A percentile compares a stretch with the other conserved stretches of the same genome.
phyloP scores from a whole-genome alignment of 805 yeast species.

The Groenewaldozyma tartarivorans region DNA sequence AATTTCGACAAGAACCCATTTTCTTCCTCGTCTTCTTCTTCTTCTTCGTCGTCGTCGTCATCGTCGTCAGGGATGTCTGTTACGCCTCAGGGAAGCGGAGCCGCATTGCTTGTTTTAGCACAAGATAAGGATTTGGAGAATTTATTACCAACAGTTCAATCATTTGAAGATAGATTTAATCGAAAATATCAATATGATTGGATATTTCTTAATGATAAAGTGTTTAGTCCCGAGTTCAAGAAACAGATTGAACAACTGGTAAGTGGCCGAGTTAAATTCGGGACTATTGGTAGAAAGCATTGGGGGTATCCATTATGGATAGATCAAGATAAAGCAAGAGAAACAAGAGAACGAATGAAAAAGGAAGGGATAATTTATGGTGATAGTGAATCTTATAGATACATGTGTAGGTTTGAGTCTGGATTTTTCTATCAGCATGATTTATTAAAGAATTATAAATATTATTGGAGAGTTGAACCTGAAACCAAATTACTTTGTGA shows the following conservation, averaged over 20 bases:
- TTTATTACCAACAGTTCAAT: slow-evolving; percentile 49
- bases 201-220: slow-evolving; percentile 67
- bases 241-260: slow-evolving; percentile 38
- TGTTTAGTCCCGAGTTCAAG: slow-evolving; percentile 49
- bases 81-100: slow-evolving; percentile 36
- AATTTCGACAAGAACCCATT: too few relatives aligned
- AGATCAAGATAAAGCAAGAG: slow-evolving; percentile 41
- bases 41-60: too few relatives aligned
- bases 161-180: slow-evolving; percentile 62
- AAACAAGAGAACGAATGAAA: slow-evolving; percentile 36
- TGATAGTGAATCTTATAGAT: slow-evolving; percentile 51
- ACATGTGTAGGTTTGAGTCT: slow-evolving; percentile 74
- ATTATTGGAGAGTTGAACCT: slow-evolving; percentile 74
- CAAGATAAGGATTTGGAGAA: slow-evolving; percentile 54
- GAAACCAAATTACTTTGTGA: slow-evolving; percentile 54
- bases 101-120: slow-evolving; percentile 61
- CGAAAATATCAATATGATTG: slow-evolving; percentile 57
- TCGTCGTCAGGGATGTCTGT: too few relatives aligned
- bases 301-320: slow-evolving; percentile 67
- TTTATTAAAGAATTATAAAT: slow-evolving; percentile 48
- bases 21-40: too few relatives aligned
- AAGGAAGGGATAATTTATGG: slow-evolving; percentile 46
- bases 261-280: slow-evolving; percentile 57
- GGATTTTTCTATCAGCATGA: slow-evolving; percentile 64
- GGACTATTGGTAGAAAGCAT: slow-evolving; percentile 47